Conservation (phyloP, 2,329 filamentous ascomycete genomes). For the Nigrospora sphaerica region DNA sequence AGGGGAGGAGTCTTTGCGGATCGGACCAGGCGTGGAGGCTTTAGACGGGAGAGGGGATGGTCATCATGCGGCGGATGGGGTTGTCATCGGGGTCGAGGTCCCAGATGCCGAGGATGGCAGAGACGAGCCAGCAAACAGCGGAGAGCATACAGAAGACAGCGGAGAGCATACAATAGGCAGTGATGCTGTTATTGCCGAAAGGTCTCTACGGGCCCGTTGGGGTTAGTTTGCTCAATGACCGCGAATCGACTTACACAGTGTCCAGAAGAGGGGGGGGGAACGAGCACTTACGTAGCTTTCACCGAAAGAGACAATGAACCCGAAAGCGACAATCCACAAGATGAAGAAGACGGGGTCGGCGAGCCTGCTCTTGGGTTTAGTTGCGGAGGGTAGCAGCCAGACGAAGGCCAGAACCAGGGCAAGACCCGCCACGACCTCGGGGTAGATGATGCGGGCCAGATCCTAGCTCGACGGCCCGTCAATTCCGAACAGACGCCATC, state of each 20-base stretch:
- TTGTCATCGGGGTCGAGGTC: constrained; percentile 32
- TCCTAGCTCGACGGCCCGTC: too few species aligned
- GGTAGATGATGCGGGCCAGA: constrained; percentile 65
- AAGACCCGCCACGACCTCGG: constrained; percentile 62
- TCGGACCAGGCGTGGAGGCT: neutral
- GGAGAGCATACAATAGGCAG: constrained; percentile 60
- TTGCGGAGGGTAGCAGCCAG: constrained; percentile 66
- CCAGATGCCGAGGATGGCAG: constrained; percentile 51
- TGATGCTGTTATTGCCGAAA: too few species aligned
- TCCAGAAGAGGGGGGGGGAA: neutral
- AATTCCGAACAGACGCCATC: too few species aligned
- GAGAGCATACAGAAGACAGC: constrained; percentile 68
- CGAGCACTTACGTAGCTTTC: constrained; percentile 40
- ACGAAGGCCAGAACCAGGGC: constrained; percentile 63
- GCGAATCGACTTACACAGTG: neutral
- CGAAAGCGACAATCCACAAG: constrained; percentile 65
- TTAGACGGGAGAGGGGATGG: constrained; percentile 20
- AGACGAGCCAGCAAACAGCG: constrained; percentile 63
- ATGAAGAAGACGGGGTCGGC: constrained; percentile 62
- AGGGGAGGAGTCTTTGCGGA: neutral
- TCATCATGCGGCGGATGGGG: constrained; percentile 20
- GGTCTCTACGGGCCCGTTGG: too few species aligned
- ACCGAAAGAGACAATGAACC: constrained; percentile 56
- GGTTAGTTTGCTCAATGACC: too few species aligned
- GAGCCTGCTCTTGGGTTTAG: constrained; percentile 63